Conservation (phyloP, 805 yeast species). For the Pichia kluyveri region DNA sequence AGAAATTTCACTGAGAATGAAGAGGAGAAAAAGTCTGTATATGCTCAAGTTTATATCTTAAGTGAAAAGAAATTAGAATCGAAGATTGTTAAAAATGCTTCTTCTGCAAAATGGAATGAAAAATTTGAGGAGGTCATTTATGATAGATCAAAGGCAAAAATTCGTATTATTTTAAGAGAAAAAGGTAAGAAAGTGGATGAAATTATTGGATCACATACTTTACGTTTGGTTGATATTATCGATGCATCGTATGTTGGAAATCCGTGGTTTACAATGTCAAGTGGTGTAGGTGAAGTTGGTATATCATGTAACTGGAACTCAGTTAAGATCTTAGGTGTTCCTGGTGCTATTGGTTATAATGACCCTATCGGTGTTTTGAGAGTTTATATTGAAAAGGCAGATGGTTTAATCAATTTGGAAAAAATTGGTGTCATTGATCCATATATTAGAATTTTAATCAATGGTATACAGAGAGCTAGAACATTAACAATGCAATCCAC, state of each 20-base stretch:
- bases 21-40: conserved; percentile 45
- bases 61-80: conserved; percentile 54
- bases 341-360: conserved; percentile 74
- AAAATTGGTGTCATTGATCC: conserved; percentile 90
- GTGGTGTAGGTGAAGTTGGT: conserved; percentile 64
- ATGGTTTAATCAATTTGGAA: conserved; percentile 74
- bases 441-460: conserved; percentile 69
- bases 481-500: conserved; percentile 62
- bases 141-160: conserved; percentile 57
- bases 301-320: conserved; percentile 79
- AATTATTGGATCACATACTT: conserved; percentile 48
- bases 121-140: conserved; percentile 56
- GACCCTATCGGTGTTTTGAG: conserved; percentile 92
- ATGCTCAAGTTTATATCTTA: conserved; percentile 62
- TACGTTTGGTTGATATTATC: conserved; percentile 55
- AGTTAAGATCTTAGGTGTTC: conserved; percentile 57
- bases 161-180: conserved; percentile 59
- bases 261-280: conserved; percentile 64
- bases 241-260: conserved; percentile 73
- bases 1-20: conserved; percentile 39
- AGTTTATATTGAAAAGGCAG: conserved; percentile 60
- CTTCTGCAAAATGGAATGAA: conserved; percentile 59
- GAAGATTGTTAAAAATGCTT: conserved; percentile 46
- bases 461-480: conserved; percentile 68
- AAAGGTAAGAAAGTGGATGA: conserved; percentile 42